A percentile compares a stretch with the other conserved stretches of the same genome.
phyloP scores from a whole-genome alignment of 345 rosid species.

The Durio zibethinus region DNA sequence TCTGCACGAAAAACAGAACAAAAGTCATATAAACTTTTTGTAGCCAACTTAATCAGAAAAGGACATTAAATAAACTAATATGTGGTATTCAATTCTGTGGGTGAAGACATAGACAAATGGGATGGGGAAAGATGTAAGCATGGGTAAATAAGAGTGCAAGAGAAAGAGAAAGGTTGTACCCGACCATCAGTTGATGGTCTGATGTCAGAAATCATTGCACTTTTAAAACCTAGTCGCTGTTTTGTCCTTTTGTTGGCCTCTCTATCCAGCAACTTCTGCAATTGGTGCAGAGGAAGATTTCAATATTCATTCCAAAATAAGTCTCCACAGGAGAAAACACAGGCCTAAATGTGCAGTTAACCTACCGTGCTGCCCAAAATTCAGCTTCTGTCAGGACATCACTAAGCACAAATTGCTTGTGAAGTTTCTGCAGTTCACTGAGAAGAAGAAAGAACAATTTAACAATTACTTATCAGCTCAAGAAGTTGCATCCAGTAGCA shows the following conservation, averaged over 20 bases:
- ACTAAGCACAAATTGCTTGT: slow-evolving; percentile 59
- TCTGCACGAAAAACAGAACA: slow-evolving; percentile 44
- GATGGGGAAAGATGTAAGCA: not conserved
- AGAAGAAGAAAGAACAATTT: slow-evolving; percentile 17
- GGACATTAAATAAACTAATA: not conserved
- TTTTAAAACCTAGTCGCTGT: slow-evolving; percentile 71
- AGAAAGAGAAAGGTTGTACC: slow-evolving; percentile 41
- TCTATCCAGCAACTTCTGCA: slow-evolving; percentile 71
- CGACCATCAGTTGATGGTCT: slow-evolving; percentile 81
- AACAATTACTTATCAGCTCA: not conserved
- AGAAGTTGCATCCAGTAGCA: slow-evolving; percentile 5
- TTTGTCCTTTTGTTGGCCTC: slow-evolving; percentile 63
- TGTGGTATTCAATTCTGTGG: not conserved
- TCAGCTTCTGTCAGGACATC: slow-evolving; percentile 73
- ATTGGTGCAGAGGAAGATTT: slow-evolving; percentile 17
- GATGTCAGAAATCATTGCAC: slow-evolving; percentile 76
- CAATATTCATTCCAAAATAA: slow-evolving; percentile 8
- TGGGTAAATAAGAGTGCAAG: not conserved
- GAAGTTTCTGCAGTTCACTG: slow-evolving; percentile 83
- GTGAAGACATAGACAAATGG: not conserved
- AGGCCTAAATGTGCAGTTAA: slow-evolving; percentile 25
- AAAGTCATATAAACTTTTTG: not conserved
- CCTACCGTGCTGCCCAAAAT: slow-evolving; percentile 98
- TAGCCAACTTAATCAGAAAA: not conserved
- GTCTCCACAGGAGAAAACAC: not conserved